A percentile compares a stretch with the other conserved stretches of the same genome.
Evolutionary conservation across 1,284 basidiomycete genomes (phyloP).

Genomic region (Golubevia pallescens): DNA sequence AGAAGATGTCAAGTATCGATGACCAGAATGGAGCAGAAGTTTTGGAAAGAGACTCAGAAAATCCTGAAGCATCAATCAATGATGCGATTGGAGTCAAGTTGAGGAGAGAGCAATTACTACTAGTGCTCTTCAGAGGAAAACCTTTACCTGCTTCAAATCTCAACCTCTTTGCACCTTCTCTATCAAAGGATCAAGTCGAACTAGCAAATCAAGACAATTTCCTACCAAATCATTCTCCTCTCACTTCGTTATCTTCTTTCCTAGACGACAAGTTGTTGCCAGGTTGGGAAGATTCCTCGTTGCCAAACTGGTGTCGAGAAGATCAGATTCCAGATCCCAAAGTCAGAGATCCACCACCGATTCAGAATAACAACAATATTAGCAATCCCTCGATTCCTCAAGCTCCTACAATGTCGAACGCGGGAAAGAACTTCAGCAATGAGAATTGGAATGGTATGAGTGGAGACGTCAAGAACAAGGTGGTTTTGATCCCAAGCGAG

Average conservation of each 20-base stretch:
- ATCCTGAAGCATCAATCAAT: conserved; percentile 12
- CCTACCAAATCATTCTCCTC: not conserved
- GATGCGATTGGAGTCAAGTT: conserved; percentile 14
- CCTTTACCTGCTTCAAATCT: not conserved
- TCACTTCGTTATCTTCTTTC: conserved; percentile 18
- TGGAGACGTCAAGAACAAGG: not conserved
- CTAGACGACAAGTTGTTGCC: conserved; percentile 31
- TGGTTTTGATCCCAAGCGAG: conserved; percentile 9
- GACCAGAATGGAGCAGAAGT: not conserved
- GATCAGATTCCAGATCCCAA: not conserved
- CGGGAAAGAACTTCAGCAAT: conserved; percentile 12
- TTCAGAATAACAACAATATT: not conserved
- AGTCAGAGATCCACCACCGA: not conserved
- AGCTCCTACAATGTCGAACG: conserved; percentile 4
- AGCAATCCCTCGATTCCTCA: too few relatives aligned
- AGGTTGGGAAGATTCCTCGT: conserved; percentile 26
- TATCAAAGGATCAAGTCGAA: not conserved
- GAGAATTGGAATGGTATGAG: conserved; percentile 15
- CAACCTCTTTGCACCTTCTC: too few relatives aligned
- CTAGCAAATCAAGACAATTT: not conserved
- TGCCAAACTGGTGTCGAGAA: conserved; percentile 22
- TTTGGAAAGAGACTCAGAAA: not conserved
- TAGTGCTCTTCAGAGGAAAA: conserved; percentile 15
- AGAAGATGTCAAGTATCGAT: not conserved
- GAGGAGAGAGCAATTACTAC: conserved; percentile 17